Evolutionary conservation across 306 rosid genomes (phyloP).

Genomic region (Datisca glomerata): DNA sequence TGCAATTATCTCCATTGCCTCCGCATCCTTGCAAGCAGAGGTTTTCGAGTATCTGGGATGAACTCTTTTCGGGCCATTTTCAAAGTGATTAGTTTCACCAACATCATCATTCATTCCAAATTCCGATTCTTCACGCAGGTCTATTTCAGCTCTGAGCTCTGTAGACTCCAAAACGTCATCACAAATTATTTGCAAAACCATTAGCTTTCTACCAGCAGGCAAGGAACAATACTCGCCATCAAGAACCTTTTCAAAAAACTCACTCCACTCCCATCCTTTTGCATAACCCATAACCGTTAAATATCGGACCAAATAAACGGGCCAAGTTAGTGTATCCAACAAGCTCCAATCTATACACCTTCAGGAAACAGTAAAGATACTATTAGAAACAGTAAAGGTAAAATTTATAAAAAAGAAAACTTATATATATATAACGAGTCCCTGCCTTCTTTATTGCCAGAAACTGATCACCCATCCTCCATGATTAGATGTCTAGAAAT

Average conservation of each 20-base stretch:
- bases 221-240: slow-evolving; percentile 56
- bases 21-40: slow-evolving; percentile 52
- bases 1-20: slow-evolving; percentile 30
- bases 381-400: not conserved
- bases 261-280: slow-evolving; percentile 53
- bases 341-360: slow-evolving; percentile 83
- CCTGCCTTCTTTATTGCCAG: no score
- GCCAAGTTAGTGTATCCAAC: slow-evolving; percentile 86
- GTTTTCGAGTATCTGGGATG: slow-evolving; percentile 61
- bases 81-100: slow-evolving; percentile 39
- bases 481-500: no score
- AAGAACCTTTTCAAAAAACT: slow-evolving; percentile 53
- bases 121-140: slow-evolving; percentile 64
- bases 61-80: slow-evolving; percentile 55
- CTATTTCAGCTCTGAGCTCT: slow-evolving; percentile 69
- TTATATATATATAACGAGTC: no score
- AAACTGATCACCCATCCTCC: no score
- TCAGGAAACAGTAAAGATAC: slow-evolving; percentile 7
- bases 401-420: no score
- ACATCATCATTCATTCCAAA: slow-evolving; percentile 58
- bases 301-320: slow-evolving; percentile 59
- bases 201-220: slow-evolving; percentile 58
- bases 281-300: slow-evolving; percentile 51
- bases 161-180: slow-evolving; percentile 62
- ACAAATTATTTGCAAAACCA: slow-evolving; percentile 68